Base-by-base conservation (phyloP, 2,329 filamentous ascomycete genomes). In the Ophiobolus disseminans region DNA sequence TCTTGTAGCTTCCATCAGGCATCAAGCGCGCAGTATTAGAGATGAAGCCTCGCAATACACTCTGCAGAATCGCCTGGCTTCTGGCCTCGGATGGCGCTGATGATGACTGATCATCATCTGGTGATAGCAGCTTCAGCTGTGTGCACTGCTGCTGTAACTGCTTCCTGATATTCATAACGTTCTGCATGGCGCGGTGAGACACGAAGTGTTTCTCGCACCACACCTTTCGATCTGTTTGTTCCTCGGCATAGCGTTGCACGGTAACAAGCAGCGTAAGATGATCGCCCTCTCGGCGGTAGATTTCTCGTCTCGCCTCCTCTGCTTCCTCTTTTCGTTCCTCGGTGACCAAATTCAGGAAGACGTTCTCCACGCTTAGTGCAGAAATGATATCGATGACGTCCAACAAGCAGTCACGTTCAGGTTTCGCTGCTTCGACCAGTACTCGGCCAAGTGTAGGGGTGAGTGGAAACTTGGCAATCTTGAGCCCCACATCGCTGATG, bases 331-430 rank as follows among this genome's bases (percentile, higher is more conserved):
- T 82, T 52, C 78, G 81, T 57, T 86, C 83, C 58, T 86, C 83
- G 0, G 81, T 83, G 2, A 79, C 78, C 3, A 82, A 75, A 50
- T 83, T 82, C 4, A 86, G 68, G 65, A 86, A 87, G 22, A 87
- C 80, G 58, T 82, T 85, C 62, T 87, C 85, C 1, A 86, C 83
- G 52, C 81, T 85, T n/a, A 87, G 75, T 35, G 81, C 82, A 1
- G 85, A 82, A 40, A 87, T 89, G 45, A 97, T 87, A 64, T 97
- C 94, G 55, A 99, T 93, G 3, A 86, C 86, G 58, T 96, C 91
- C 0, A 87, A 73, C 1, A 97, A 75, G 60, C 91, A 95, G 59
- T 89, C 84, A 39, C 82, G 83, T 32, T 87, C 83, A 0, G 87
- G 82, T 5, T 83, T 82, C 0, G 87, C 85, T 0, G 92, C 90